Evolutionary conservation across 768 basidiomycete genomes (phyloP), one percentile per base, ranked within the genome.

Genomic region (Amylocystis lapponica): DNA sequence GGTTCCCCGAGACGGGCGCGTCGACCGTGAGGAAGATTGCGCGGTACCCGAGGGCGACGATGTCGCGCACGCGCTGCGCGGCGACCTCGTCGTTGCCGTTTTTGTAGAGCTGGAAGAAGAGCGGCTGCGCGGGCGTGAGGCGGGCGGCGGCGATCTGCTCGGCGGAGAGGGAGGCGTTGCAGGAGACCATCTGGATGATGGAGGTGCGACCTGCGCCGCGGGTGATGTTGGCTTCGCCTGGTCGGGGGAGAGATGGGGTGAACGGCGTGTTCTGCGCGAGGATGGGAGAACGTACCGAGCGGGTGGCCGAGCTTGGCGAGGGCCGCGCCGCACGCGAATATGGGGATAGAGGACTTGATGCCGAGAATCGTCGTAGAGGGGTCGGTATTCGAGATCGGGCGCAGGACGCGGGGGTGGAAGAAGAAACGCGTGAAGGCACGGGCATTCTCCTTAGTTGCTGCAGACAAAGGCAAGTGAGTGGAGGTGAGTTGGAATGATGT

Each of bases 21-120:
- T 97, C 93, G 2, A 95, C 92, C 2, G 93, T 96, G 42, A 97
- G 69, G 60, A 90, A 90, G 46, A 97, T 86, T 1, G 87, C 91
- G 36, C 83, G 89, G 63, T 86, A 94, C 0, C 90, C 89, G 3
- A 87, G 63, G 23, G 62, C 58, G 45, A 85, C 83, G 17, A 90
- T 76, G 38, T 86, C 79, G 35, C 73, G 71, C 13, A 96, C 74
- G 22, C 87, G 76, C 48, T 73, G 70, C 56, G 79, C 81, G 2
- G 90, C 89, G 27, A 72, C 68, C 12, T 63, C 55, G 45, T 88
- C 75, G 55, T 87, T 71, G 33, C 69, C 67, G 64, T 91, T 79
- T 55, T 95, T 87, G 67, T 97, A 95, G 12, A 96, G 67, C 58
- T 90, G 87, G 65, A 89, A 90, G 61, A 88, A 87, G 27, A 89